Evolutionary conservation across 805 yeast species (phyloP).

Genomic region (Myxozyma lipomycoides): DNA sequence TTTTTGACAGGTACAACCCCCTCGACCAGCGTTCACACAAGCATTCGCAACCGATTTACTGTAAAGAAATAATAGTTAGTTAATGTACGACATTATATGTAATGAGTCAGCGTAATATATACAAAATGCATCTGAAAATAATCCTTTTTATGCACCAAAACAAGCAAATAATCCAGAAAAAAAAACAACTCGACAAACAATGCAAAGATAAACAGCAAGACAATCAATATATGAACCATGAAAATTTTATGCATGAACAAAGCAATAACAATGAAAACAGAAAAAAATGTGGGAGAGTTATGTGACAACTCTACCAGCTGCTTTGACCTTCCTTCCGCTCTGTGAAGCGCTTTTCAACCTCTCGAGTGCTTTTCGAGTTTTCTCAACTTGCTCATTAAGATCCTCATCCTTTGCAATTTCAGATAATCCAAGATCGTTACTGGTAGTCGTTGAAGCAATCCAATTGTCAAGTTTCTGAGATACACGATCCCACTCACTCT

Average conservation of each 20-base stretch:
- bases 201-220: neutral
- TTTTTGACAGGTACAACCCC: too few relatives aligned
- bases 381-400: constrained; percentile 11
- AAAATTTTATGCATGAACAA: neutral
- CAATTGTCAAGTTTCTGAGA: constrained; percentile 15
- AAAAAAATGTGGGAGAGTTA: constrained; percentile 1
- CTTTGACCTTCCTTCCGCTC: constrained; percentile 19
- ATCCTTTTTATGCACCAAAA: neutral
- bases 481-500: constrained; percentile 26
- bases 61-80: too few relatives aligned
- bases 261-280: neutral
- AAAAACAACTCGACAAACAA: neutral
- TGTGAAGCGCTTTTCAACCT: constrained; percentile 8
- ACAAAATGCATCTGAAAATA: neutral
- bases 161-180: neutral
- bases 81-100: neutral
- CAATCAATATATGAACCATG: neutral
- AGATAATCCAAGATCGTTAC: neutral
- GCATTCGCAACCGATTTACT: too few relatives aligned
- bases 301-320: constrained; percentile 19
- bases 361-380: constrained; percentile 14
- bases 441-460: neutral
- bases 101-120: too few relatives aligned
- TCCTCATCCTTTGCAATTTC: neutral
- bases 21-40: too few relatives aligned